These are phyloP conservation scores for Aurantiochytrium sp. DNA, from an alignment of 108 stramenopile genomes.

Conservation along the genomic window DNA sequence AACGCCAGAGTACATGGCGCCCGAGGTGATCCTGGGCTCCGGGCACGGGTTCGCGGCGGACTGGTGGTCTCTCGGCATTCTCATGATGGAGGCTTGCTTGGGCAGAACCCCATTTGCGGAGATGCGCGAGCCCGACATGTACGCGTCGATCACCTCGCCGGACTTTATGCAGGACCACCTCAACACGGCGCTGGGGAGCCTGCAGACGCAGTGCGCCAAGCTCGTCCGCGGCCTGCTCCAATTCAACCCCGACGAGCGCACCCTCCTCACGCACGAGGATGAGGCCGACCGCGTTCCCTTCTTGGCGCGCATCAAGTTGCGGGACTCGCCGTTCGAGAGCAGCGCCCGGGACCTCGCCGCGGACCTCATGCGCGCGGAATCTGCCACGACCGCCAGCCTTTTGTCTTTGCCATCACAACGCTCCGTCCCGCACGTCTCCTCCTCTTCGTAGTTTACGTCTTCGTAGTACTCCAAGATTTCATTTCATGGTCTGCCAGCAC, in stretches of 20 bases:
- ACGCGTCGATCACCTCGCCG: background rate
- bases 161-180: background rate
- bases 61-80: slow-evolving; percentile 48
- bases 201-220: background rate
- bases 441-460: too few relatives aligned
- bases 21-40: slow-evolving; percentile 33
- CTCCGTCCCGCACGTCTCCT: too few relatives aligned
- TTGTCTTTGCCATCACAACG: too few relatives aligned
- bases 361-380: background rate
- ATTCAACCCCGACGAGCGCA: background rate
- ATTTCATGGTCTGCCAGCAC: too few relatives aligned
- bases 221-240: background rate
- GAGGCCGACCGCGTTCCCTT: background rate
- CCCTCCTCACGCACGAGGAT: background rate
- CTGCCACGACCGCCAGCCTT: too few relatives aligned
- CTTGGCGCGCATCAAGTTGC: background rate
- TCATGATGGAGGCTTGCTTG: slow-evolving; percentile 31
- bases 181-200: background rate
- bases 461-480: too few relatives aligned
- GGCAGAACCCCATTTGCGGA: slow-evolving; percentile 27
- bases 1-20: slow-evolving; percentile 48
- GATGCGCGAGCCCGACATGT: background rate
- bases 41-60: slow-evolving; percentile 39
- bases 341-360: background rate
- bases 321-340: background rate